These are phyloP conservation scores for Annona squamosa DNA, from an alignment of 164 flowering plant genomes.

Conservation along the genomic window DNA sequence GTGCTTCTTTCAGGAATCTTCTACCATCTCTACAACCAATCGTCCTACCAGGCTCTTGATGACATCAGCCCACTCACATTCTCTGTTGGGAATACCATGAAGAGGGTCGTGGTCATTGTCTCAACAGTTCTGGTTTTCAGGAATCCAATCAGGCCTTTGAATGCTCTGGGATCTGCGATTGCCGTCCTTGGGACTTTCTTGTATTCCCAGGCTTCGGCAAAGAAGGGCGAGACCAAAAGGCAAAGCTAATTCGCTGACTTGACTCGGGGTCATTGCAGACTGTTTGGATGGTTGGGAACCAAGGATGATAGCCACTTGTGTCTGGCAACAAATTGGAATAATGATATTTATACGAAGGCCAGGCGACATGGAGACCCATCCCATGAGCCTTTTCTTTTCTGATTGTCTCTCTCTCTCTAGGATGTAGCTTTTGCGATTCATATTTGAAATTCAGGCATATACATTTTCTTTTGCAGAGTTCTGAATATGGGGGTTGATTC, in stretches of 20 bases:
- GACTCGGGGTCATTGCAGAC: neutral
- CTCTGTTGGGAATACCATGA: slow-evolving; percentile 92
- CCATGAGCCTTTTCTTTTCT: neutral
- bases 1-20: slow-evolving; percentile 72
- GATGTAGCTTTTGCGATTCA: neutral
- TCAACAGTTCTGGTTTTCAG: slow-evolving; percentile 71
- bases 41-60: slow-evolving; percentile 85
- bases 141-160: slow-evolving; percentile 79
- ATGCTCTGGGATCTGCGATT: slow-evolving; percentile 83
- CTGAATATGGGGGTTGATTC: neutral
- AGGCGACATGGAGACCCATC: neutral
- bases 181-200: slow-evolving; percentile 86
- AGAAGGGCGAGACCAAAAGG: slow-evolving; percentile 46
- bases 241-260: slow-evolving; percentile 17
- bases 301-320: neutral
- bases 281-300: neutral
- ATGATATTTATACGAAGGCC: neutral
- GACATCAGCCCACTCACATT: slow-evolving; percentile 84
- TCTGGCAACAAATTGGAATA: neutral
- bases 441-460: neutral
- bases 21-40: slow-evolving; percentile 84
- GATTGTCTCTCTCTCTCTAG: neutral
- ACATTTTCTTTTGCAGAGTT: neutral
- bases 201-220: slow-evolving; percentile 77
- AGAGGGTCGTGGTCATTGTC: slow-evolving; percentile 83